A percentile compares a stretch with the other conserved stretches of the same genome.
Evolutionary conservation across 768 basidiomycete genomes (phyloP).

Genomic region (Podaxis sp.): DNA sequence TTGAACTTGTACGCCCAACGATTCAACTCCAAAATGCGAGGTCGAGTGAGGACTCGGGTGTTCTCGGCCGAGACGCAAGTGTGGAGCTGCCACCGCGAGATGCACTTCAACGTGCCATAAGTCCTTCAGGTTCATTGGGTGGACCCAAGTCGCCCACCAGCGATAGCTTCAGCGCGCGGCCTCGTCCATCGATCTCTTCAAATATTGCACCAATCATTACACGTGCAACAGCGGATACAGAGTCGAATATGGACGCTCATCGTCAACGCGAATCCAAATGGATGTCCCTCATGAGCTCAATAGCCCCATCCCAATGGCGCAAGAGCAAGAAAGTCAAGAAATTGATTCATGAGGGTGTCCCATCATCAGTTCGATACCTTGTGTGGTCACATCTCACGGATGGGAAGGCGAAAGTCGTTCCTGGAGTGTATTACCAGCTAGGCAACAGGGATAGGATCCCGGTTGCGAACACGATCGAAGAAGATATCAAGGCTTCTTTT

Average conservation of each 20-base stretch:
- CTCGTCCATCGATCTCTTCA: conserved; percentile 5
- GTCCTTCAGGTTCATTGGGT: conserved; percentile 42
- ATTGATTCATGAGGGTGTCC: conserved; percentile 75
- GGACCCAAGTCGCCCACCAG: conserved; percentile 23
- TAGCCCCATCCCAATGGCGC: conserved; percentile 59
- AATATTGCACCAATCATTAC: background rate
- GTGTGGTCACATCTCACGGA: conserved; percentile 85
- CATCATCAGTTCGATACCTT: conserved; percentile 78
- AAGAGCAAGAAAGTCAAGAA: conserved; percentile 82
- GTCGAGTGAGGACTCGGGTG: conserved; percentile 55
- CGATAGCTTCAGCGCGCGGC: conserved; percentile 8
- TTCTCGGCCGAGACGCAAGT: conserved; percentile 35
- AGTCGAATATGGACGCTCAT: conserved; percentile 59
- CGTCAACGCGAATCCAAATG: conserved; percentile 76
- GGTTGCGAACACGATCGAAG: conserved; percentile 52
- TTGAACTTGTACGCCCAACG: conserved; percentile 70
- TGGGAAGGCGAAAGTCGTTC: conserved; percentile 67
- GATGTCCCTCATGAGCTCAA: conserved; percentile 61
- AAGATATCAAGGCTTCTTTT: conserved; percentile 56
- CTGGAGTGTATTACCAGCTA: conserved; percentile 31
- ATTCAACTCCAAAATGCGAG: conserved; percentile 37
- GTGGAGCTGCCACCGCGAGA: conserved; percentile 26
- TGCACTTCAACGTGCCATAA: conserved; percentile 33
- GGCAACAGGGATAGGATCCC: conserved; percentile 44
- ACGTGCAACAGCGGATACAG: conserved; percentile 27